These are phyloP conservation scores for Lichtheimia corymbifera DNA, from an alignment of 371 early-diverging fungal genomes.

Conservation along the genomic window DNA sequence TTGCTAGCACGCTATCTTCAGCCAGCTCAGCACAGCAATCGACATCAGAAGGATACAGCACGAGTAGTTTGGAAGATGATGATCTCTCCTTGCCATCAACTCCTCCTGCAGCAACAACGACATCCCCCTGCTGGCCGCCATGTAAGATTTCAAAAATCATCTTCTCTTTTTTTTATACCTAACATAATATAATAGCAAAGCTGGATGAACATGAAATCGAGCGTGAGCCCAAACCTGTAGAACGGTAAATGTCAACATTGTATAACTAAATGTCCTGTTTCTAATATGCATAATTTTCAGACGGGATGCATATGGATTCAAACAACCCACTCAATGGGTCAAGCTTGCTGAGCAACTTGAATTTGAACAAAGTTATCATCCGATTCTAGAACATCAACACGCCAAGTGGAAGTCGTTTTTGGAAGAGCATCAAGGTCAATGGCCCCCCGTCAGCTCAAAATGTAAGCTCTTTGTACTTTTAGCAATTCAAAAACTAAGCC, in stretches of 20 bases:
- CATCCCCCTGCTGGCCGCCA: constrained; percentile 4
- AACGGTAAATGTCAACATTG: no score
- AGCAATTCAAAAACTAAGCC: neutral
- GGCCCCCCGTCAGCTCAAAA: constrained; percentile 51
- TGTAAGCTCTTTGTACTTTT: constrained; percentile 27
- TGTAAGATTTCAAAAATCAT: no score
- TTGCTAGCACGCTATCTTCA: constrained; percentile 3
- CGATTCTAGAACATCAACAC: constrained; percentile 47
- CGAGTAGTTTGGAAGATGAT: constrained; percentile 2
- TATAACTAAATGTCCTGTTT: no score
- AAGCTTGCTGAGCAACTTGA: constrained; percentile 41
- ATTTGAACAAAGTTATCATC: constrained; percentile 56
- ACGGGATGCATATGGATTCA: constrained; percentile 70
- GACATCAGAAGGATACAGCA: neutral
- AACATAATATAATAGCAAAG: no score
- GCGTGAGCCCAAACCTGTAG: no score
- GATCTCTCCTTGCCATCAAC: constrained; percentile 8
- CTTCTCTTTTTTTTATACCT: no score
- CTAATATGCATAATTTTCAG: neutral
- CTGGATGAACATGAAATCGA: no score
- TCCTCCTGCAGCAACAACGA: constrained; percentile 8
- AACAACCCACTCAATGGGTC: constrained; percentile 57
- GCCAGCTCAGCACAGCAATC: neutral
- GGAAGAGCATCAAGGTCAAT: constrained; percentile 45
- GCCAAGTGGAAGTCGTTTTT: constrained; percentile 57